Evolutionary conservation across 805 yeast species (phyloP), one percentile per base, ranked within the genome.

Genomic region (Starmerella khaoyaiensis): DNA sequence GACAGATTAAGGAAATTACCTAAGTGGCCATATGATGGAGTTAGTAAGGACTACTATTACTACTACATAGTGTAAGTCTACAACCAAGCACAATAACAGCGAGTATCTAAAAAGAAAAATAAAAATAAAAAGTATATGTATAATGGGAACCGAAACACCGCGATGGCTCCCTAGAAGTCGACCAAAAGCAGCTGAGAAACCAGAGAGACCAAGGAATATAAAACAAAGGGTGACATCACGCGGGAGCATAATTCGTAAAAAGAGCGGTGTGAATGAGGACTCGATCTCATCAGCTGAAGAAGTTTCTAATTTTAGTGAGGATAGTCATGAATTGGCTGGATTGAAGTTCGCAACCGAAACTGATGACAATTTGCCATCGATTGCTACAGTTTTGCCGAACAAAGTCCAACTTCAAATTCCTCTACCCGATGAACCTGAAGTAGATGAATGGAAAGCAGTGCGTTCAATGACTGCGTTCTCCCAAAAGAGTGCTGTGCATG

Each of bases 221-320:
- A 4, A 39, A 9, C 28, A 33, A 6, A 21, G 44, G 3, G 42
- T 41, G 12, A 37, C 45, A 12, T 41, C 45, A 2, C 37, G 36
- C 6, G 45, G 45, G 16, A 41, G 45, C 30, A 22, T 41, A 5
- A 18, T 41, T 8, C 33, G 39, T 8, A 20, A 23, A 6, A 21
- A 25, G 21, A 35, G 38, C 19, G 24, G n/a, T 5, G 10, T 34
- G 12, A 39, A 35, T 20, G 42, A 37, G 16, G 41, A 38, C 34
- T 34, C 28, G 5, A 28, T 37, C 9, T 14, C 35, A 20, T 31
- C 31, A n/a, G n/a, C 20, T 7, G 37, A 27, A 15, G 33, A 32
- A 6, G 8, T 21, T 26, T 26, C 31, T 14, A 3, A 26, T 22
- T 24, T 17, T 4, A 15, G 17, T 10, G 19, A 22, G 1, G 37